Evolutionary conservation across 192 early-diverging fungal genomes (phyloP), one percentile per base, ranked within the genome.

Genomic region (Radiomyces spectabilis): DNA sequence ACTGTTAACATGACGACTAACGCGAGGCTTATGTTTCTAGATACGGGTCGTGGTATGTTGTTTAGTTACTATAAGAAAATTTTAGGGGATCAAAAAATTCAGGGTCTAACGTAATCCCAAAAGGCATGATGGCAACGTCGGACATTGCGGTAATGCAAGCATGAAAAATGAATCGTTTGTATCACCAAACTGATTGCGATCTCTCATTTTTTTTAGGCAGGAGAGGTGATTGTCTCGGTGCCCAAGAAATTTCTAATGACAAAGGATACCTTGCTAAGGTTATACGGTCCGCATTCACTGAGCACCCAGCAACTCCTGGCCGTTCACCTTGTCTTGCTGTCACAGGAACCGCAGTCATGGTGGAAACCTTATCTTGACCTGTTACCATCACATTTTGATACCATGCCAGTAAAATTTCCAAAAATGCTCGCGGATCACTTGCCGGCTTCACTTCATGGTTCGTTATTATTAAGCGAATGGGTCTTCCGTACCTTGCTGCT

Each of bases 71-170:
- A 51, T 29, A 4, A 25, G 32, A n/a, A 43, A 24, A 27, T 21
- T 8, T 43, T n/a, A 10, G 16, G 13, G 34, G 16, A 56, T 56
- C 2, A 44, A 18, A 44, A 48, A 5, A 6, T 2, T 31, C 33
- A 19, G 55, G 61, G 64, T 33, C n/a, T n/a, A n/a, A n/a, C n/a
- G n/a, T n/a, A n/a, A n/a, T n/a, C n/a, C n/a, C n/a, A n/a, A n/a
- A n/a, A n/a, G n/a, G n/a, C n/a, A 68, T 81, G 72, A 81, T 81
- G 79, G 79, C 79, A 9, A 78, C 71, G 8, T 63, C 64, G 30
- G 61, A 76, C 38, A 76, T 81, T 37, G 68, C 64, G 58, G n/a
- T n/a, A n/a, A n/a, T n/a, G 74, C 70, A 63, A 56, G 35, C 27
- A 24, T 33, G 18, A 37, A 41, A 33, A 9, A 49, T 37, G 18